Percentiles rank a stretch among this genome's conserved stretches.
Conservation (phyloP, 2,329 filamentous ascomycete species). For the Oidium heveae region DNA sequence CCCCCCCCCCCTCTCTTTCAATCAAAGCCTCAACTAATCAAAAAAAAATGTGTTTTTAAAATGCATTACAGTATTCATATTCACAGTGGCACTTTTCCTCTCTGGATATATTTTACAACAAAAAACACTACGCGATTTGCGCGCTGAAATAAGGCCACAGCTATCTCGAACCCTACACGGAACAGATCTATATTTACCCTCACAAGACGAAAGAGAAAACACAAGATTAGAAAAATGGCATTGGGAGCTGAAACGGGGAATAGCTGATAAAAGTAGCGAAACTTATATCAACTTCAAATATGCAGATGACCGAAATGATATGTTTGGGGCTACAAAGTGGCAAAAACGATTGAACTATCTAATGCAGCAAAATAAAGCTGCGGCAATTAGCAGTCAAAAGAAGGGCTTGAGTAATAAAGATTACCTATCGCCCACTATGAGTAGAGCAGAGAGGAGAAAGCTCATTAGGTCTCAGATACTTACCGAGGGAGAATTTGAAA, state of each 20-base stretch:
- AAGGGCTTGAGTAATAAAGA: constrained; percentile 18
- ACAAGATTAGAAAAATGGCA: neutral
- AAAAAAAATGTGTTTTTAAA: constrained; percentile 1
- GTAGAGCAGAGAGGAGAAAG: constrained; percentile 20
- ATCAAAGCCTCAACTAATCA: too few species aligned
- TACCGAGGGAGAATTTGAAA: constrained; percentile 17
- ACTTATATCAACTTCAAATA: neutral
- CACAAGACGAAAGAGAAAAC: constrained; percentile 6
- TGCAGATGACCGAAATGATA: constrained; percentile 3
- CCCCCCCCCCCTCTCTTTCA: constrained; percentile 1
- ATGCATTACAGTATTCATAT: constrained; percentile 34
- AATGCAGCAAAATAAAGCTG: neutral
- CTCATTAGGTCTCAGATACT: constrained; percentile 32
- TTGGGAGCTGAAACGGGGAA: constrained; percentile 4
- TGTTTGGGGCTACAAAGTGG: constrained; percentile 8
- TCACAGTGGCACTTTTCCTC: constrained; percentile 62
- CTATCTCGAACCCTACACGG: constrained; percentile 3
- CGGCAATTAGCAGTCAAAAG: constrained; percentile 19
- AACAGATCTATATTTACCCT: constrained; percentile 7
- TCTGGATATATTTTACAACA: constrained; percentile 77
- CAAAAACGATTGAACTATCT: constrained; percentile 4
- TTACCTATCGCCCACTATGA: constrained; percentile 2
- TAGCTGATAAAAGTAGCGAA: constrained; percentile 2
- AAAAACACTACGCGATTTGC: constrained; percentile 53
- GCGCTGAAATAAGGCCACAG: constrained; percentile 33